Evolutionary conservation across 176 grass and related monocot species (phyloP), one percentile per base, ranked within the genome.

Genomic region (Melocanna baccifera): DNA sequence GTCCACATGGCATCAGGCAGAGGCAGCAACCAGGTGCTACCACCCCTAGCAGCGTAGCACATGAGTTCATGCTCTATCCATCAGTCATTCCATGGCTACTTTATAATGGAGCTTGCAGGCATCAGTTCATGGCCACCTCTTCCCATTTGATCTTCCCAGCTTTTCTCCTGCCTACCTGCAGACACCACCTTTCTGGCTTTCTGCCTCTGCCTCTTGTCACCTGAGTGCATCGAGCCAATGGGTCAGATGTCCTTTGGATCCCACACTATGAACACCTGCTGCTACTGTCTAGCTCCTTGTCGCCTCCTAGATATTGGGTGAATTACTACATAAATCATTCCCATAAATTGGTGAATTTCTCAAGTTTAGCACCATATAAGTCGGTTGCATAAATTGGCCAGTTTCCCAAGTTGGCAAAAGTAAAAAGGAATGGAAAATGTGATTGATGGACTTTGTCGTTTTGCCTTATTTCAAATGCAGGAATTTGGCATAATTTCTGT

Each of bases 81-180:
- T 4, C 30, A 20, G 77, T 79, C 34, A 40, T 77, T 81, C 62
- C 28, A 16, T 40, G 20, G 28, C 51, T 47, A 39, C 83, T 76
- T 89, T 81, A 9, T 4, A 23, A 62, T 52, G 62, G 13, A 85
- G 82, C 66, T 85, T 53, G n/a, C n/a, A n/a, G 37, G 63, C 80
- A 28, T 88, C 64, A 62, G 53, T 63, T 77, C 64, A 88, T 77
- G 79, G 68, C 29, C 62, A 62, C 71, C 26, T 22, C n/a, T 22
- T 75, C 42, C 19, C 30, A 37, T 69, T 57, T 68, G 77, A 81
- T 81, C 69, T 53, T 8, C 32, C 10, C 57, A 78, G 86, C 86
- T 84, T 88, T 88, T 45, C 37, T 75, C n/a, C 25, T 46, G 47
- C 61, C 6, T 20, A 22, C 45, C 23, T 78, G 53, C 66, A 48